These are phyloP conservation scores for Pythium plurisporium DNA, from an alignment of 352 stramenopile genomes.

Conservation along the genomic window DNA sequence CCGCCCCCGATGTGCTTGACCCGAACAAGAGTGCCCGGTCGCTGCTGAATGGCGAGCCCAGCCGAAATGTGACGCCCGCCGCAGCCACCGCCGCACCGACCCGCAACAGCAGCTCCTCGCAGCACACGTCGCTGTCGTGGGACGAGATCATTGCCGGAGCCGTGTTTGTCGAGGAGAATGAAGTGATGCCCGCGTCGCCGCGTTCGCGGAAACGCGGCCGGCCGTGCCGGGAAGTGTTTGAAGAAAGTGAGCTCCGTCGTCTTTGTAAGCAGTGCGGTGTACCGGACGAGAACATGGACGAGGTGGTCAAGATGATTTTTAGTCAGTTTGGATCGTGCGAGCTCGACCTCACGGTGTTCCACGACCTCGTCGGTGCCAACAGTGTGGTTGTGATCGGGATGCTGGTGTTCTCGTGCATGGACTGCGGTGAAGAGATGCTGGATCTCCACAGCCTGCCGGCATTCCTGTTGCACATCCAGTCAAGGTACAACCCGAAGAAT, in stretches of 20 bases:
- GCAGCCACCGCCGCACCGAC: background rate
- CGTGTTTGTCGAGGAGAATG: conserved; percentile 33
- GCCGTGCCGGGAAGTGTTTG: conserved; percentile 37
- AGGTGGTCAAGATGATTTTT: conserved; percentile 47
- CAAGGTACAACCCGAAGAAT: conserved; percentile 56
- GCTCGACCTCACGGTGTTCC: conserved; percentile 66
- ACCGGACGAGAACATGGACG: conserved; percentile 31
- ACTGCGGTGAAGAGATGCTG: conserved; percentile 44
- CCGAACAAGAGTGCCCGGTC: conserved; percentile 12
- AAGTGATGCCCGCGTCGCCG: conserved; percentile 36
- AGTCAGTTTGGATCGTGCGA: conserved; percentile 56
- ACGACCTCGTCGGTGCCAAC: conserved; percentile 58
- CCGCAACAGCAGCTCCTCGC: conserved; percentile 13
- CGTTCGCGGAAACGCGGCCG: conserved; percentile 47
- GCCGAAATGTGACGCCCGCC: background rate
- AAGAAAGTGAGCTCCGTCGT: conserved; percentile 41
- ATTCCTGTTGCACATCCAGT: conserved; percentile 63
- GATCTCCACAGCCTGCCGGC: conserved; percentile 43
- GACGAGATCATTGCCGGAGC: conserved; percentile 27
- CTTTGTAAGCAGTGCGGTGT: conserved; percentile 50
- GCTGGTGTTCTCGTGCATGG: conserved; percentile 68
- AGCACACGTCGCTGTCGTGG: conserved; percentile 20
- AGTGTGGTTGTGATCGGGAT: conserved; percentile 65
- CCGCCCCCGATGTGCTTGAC: conserved; percentile 19
- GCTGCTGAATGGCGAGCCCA: conserved; percentile 1